Percentiles rank a stretch among this genome's conserved stretches.
These are phyloP conservation scores for Dicorynia guianensis DNA, from an alignment of 306 rosid species.

Conservation along the genomic window DNA sequence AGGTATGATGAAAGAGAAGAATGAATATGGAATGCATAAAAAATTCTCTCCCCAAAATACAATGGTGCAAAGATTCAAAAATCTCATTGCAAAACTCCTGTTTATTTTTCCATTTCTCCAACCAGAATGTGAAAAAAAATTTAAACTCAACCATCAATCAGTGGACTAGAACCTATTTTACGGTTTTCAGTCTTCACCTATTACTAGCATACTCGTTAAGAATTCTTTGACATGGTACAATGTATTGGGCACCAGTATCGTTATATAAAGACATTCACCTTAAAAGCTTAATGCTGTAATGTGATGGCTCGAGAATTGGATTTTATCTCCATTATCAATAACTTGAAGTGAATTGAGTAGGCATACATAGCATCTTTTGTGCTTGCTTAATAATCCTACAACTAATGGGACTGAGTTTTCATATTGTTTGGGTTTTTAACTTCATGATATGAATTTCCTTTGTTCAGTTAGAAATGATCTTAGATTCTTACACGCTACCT, in stretches of 20 bases:
- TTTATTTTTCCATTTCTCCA: background rate
- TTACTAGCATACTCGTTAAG: background rate
- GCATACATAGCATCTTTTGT: too few species aligned
- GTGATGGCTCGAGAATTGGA: background rate
- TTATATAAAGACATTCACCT: background rate
- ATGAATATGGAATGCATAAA: background rate
- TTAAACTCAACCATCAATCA: background rate
- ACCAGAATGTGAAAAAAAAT: background rate
- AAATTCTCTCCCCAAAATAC: background rate
- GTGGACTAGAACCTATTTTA: background rate
- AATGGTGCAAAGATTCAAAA: background rate
- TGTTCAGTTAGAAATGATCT: conserved; percentile 14
- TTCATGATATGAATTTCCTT: background rate
- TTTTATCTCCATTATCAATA: background rate
- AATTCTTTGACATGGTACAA: background rate
- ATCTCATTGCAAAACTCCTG: background rate
- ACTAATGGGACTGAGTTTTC: conserved; percentile 8
- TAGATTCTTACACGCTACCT: background rate
- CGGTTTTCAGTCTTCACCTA: background rate
- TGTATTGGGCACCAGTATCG: background rate
- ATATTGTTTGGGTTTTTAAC: background rate
- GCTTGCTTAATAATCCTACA: background rate
- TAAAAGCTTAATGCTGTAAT: background rate
- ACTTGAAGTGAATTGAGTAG: too few species aligned
- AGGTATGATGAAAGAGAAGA: background rate